Evolutionary conservation across 140 eudicot species (phyloP).

Genomic region (Artemisia princeps): DNA sequence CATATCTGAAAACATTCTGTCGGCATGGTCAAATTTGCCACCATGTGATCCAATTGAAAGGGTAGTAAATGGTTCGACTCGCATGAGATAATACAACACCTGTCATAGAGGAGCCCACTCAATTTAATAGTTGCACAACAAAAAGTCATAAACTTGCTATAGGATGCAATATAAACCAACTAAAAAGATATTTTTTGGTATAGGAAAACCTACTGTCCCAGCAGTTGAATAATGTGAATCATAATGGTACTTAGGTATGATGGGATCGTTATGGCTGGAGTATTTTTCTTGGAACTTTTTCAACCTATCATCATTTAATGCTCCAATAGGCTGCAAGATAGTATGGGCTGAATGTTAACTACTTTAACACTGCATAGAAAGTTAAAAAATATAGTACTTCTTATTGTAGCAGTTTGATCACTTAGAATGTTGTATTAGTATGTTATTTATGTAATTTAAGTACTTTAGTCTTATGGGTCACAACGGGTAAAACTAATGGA

Average conservation of each 20-base stretch:
- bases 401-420: too few species aligned
- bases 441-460: too few species aligned
- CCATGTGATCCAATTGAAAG: conserved; percentile 81
- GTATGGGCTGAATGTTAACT: conserved; percentile 11
- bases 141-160: conserved; percentile 6
- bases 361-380: conserved; percentile 5
- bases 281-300: conserved; percentile 70
- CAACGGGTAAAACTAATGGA: too few species aligned
- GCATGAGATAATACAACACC: conserved; percentile 81
- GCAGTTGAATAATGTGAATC: conserved; percentile 95
- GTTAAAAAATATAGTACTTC: conserved; percentile 10
- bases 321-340: conserved; percentile 83
- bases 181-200: neutral
- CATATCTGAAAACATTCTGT: conserved; percentile 86
- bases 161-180: conserved; percentile 1
- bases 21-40: conserved; percentile 78
- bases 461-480: too few species aligned
- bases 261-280: conserved; percentile 64
- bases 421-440: too few species aligned
- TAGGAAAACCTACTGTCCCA: conserved; percentile 67
- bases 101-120: conserved; percentile 30
- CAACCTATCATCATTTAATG: conserved; percentile 66
- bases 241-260: conserved; percentile 88
- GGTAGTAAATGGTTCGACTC: conserved; percentile 90
- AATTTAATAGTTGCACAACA: conserved; percentile 3